Evolutionary conservation across 106 monocot species (phyloP), one percentile per base, ranked within the genome.

Genomic region (Iris macrosiphon): DNA sequence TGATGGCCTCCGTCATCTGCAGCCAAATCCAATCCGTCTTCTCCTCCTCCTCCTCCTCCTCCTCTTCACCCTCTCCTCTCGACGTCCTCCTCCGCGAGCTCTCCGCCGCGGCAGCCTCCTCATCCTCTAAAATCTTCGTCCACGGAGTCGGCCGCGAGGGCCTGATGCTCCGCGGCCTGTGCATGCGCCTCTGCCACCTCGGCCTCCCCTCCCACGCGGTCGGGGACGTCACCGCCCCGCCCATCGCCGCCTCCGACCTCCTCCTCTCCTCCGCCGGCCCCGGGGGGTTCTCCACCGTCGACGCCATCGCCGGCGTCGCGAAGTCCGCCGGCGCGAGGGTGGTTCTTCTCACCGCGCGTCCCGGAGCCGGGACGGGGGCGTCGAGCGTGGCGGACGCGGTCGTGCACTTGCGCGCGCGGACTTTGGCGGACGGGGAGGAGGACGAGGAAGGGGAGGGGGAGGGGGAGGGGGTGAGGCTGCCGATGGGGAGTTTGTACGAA

Each of bases 141-240:
- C 74, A 89, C 64, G 95, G 95, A 25, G 95, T 95, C 6, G 95
- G 95, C 14, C 75, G 95, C 7, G 89, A 95, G 68, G 85, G 95
- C 31, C 82, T 89, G 9, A 95, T 95, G 89, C 62, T 95, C 28
- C 68, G 59, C 52, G 85, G 74, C 20, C 46, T 96, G 79, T 89
- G 95, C 75, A 96, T 96, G 89, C 85, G 95, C 22, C 85, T 96
- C 63, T 82, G 57, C 76, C 95, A 96, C 66, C 89, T 96, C 44
- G 89, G 95, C 71, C 70, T 96, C 61, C 13, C 67, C 15, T 64
- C 85, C 31, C 80, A 96, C 67, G 55, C 52, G 37, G 72, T 96
- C 60, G 95, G 89, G 22, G 82, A 96, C 76, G 72, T 96, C 66
- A 96, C 89, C 22, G 74, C 89, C 30, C 95, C 95, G 20, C 86